These are phyloP conservation scores for Acrasis kona DNA, from an alignment of 78 protist species.

Conservation along the genomic window DNA sequence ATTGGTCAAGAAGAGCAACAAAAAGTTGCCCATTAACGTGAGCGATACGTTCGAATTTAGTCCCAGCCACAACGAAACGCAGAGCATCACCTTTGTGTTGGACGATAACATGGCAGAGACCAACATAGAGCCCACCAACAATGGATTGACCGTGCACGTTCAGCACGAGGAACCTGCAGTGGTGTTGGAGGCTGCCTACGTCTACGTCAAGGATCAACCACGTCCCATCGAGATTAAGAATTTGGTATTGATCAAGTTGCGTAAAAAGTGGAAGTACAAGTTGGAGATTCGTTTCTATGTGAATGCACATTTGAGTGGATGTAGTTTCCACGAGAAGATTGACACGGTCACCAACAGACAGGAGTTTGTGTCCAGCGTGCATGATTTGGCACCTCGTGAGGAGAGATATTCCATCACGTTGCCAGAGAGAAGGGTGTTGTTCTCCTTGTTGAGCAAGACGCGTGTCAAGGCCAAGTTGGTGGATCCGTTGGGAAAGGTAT, in stretches of 20 bases:
- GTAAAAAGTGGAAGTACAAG: background rate
- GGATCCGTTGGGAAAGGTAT: background rate
- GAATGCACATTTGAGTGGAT: background rate
- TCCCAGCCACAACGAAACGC: background rate
- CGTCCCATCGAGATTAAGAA: background rate
- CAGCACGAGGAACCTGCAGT: background rate
- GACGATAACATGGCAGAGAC: background rate
- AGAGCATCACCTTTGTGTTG: background rate
- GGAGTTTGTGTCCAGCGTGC: background rate
- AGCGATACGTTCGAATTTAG: background rate
- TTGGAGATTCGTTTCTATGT: background rate
- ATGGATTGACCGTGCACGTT: background rate
- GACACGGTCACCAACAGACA: background rate
- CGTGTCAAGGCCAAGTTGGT: background rate
- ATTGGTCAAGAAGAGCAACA: slow-evolving; percentile 11
- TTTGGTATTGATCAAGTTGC: background rate
- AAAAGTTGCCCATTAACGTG: background rate
- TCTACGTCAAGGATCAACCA: background rate
- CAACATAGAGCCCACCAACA: background rate
- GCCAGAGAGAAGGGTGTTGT: background rate
- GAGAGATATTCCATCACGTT: background rate
- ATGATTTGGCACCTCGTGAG: background rate
- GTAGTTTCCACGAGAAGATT: background rate
- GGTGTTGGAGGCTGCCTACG: background rate
- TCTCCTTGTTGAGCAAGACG: background rate